Evolutionary conservation across 345 rosid species (phyloP), one percentile per base, ranked within the genome.

Genomic region (Eucalyptus viminalis): DNA sequence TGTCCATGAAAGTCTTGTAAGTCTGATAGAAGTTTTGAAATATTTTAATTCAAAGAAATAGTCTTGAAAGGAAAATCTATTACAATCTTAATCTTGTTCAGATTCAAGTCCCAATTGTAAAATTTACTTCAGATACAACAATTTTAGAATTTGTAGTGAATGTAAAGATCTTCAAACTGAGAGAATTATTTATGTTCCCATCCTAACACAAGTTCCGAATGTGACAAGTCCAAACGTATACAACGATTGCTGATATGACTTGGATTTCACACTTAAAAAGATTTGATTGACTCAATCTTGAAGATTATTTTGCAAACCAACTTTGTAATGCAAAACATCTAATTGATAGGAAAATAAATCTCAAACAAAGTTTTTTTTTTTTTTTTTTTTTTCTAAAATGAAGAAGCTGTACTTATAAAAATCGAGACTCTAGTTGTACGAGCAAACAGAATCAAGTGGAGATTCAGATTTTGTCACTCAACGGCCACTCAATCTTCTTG

Each of bases 231-330:
- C 56, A 53, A 53, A n/a, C n/a, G n/a, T n/a, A n/a, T n/a, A n/a
- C n/a, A 3, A 53, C 0, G 0, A 0, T 24, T 56, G 27, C 1
- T 56, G 0, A 56, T 56, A 1, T 56, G 0, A 24, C 62, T 56
- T 56, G 29, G 29, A 56, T 56, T 56, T 56, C 62, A 21, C 13
- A 56, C 1, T 22, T 22, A 22, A 4, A 56, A 56, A 56, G 62
- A 56, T 56, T 56, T 56, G 6, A 56, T 22, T 54, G 60, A 22
- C 13, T 56, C 62, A 22, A 56, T 56, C 27, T 56, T 53, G 1
- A 53, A 53, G 56, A 19, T 53, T 53, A 5, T 53, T 7, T 19
- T 53, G 56, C 24, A 19, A 53, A 19, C 56, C 24, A 19, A 53
- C 56, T 53, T 53, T 53, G 24, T 53, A 19, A 53, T 53, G 10